phyloP scores from a whole-genome alignment of 768 basidiomycete species.

The Trametes sanguinea region DNA sequence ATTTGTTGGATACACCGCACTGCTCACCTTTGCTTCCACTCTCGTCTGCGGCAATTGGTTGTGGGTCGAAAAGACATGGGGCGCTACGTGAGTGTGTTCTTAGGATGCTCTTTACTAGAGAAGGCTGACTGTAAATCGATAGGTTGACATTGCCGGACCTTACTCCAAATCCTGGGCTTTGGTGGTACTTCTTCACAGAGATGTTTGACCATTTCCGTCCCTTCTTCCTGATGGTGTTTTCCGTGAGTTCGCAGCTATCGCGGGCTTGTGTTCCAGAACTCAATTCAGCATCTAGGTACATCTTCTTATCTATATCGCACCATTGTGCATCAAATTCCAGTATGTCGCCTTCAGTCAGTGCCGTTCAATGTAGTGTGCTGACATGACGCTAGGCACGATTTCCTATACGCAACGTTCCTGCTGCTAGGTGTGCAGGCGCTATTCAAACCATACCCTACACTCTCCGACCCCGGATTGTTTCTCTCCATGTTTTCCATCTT shows the following conservation, averaged over 20 bases:
- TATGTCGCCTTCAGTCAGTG: conserved; percentile 35
- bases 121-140: not conserved
- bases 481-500: conserved; percentile 78
- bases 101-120: not conserved
- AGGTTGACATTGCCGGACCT: conserved; percentile 86
- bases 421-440: conserved; percentile 75
- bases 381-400: conserved; percentile 64
- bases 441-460: conserved; percentile 91
- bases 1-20: conserved; percentile 51
- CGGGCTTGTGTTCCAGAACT: not conserved
- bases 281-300: conserved; percentile 59
- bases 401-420: conserved; percentile 76
- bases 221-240: conserved; percentile 95
- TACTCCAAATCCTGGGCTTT: conserved; percentile 90
- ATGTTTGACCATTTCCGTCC: conserved; percentile 98
- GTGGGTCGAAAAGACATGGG: conserved; percentile 85
- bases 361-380: not conserved
- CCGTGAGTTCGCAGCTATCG: conserved; percentile 49
- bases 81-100: conserved; percentile 62
- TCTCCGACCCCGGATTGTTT: conserved; percentile 88
- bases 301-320: conserved; percentile 77
- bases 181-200: conserved; percentile 99
- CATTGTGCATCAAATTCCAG: conserved; percentile 89
- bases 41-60: conserved; percentile 59
- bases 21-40: conserved; percentile 53